Conservation (phyloP, 306 rosid genomes). For the Prunus mira region DNA sequence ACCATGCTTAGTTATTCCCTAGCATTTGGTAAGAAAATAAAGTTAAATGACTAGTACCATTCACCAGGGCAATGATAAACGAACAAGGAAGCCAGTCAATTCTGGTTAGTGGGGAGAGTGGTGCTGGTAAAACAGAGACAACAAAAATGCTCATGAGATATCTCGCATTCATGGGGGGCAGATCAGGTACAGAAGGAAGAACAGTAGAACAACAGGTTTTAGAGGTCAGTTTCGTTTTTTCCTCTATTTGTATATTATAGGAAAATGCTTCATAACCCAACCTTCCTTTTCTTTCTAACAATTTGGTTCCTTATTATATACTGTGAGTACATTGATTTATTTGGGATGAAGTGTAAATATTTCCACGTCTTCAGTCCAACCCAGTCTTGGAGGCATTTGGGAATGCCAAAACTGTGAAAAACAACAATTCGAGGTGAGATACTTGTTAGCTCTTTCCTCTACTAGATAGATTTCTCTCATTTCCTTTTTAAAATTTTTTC, state of each 20-base stretch:
- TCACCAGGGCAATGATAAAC: conserved; percentile 31
- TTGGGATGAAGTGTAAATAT: conserved; percentile 14
- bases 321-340: not conserved
- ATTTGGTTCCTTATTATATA: not conserved
- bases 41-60: conserved; percentile 3
- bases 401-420: conserved; percentile 57
- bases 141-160: no score
- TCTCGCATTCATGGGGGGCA: conserved; percentile 40
- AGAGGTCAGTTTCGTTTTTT: conserved; percentile 55
- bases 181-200: conserved; percentile 79
- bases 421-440: conserved; percentile 83
- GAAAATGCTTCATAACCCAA: no score
- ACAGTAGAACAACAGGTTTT: conserved; percentile 87
- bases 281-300: no score
- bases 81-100: no score
- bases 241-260: not conserved
- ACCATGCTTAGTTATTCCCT: not conserved
- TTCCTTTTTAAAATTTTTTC: conserved; percentile 2
- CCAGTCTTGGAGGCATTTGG: conserved; percentile 58
- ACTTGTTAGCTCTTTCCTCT: not conserved
- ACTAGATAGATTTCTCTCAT: not conserved
- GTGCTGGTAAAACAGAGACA: no score
- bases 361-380: conserved; percentile 65
- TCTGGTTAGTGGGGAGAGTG: no score
- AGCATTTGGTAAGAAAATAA: not conserved